Conservation (phyloP, 768 basidiomycete genomes). For the Pleurotus cornucopiae region DNA sequence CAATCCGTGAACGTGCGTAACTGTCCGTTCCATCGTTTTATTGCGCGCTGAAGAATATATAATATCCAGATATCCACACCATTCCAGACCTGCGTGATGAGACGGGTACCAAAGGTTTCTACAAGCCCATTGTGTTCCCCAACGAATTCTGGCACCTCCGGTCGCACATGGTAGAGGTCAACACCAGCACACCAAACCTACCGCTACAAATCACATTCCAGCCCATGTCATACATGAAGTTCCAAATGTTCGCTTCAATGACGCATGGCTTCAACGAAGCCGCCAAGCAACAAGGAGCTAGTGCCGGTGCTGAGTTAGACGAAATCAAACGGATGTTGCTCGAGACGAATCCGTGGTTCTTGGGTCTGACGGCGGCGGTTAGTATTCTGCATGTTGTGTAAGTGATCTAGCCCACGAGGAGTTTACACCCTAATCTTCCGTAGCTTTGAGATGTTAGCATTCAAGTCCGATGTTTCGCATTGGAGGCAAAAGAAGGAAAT, state of each 20-base stretch:
- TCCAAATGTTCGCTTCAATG: slow-evolving; percentile 83
- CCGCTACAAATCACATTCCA: slow-evolving; percentile 82
- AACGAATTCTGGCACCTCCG: slow-evolving; percentile 95
- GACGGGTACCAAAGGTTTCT: slow-evolving; percentile 62
- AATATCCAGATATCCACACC: slow-evolving; percentile 55
- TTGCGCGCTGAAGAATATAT: slow-evolving; percentile 9
- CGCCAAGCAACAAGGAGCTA: slow-evolving; percentile 65
- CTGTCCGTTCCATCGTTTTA: neutral
- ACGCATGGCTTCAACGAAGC: slow-evolving; percentile 86
- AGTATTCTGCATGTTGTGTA: slow-evolving; percentile 85
- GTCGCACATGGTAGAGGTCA: slow-evolving; percentile 80
- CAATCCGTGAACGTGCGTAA: slow-evolving; percentile 57
- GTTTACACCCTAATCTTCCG: neutral
- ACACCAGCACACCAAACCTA: slow-evolving; percentile 70
- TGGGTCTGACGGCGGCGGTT: slow-evolving; percentile 80
- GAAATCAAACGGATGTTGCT: slow-evolving; percentile 93
- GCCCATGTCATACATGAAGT: slow-evolving; percentile 84
- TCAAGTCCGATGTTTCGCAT: slow-evolving; percentile 92
- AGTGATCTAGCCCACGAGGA: slow-evolving; percentile 25
- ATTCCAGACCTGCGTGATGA: slow-evolving; percentile 57
- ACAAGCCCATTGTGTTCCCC: slow-evolving; percentile 86
- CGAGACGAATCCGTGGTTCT: slow-evolving; percentile 86
- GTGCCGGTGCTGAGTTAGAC: slow-evolving; percentile 72
- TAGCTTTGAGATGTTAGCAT: slow-evolving; percentile 94
- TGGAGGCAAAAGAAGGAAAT: slow-evolving; percentile 95